Percentiles rank a stretch among this genome's conserved stretches.
Evolutionary conservation across 306 rosid species (phyloP).

Genomic region (Albizia julibrissin): DNA sequence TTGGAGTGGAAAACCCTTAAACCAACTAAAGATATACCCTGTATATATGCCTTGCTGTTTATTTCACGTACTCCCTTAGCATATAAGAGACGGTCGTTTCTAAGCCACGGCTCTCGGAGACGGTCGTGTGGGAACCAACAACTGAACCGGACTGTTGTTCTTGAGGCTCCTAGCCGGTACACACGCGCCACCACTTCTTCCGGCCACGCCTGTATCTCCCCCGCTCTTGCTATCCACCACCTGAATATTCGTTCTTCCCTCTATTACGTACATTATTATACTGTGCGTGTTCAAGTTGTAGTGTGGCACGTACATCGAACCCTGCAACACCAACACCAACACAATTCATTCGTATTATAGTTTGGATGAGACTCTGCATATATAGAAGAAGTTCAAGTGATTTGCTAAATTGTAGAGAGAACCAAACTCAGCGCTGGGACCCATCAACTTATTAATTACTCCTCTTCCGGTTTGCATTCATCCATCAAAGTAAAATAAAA

Average conservation of each 20-base stretch:
- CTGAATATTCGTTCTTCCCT: conserved; percentile 54
- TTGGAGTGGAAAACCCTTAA: too few species aligned
- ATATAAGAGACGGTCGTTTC: too few species aligned
- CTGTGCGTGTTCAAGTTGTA: conserved; percentile 64
- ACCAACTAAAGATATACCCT: too few species aligned
- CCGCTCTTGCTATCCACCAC: conserved; percentile 61
- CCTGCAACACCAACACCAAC: conserved; percentile 32
- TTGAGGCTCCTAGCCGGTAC: conserved; percentile 43
- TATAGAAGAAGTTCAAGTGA: not conserved
- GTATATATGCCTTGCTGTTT: too few species aligned
- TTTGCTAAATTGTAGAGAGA: conserved; percentile 32
- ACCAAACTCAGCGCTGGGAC: conserved; percentile 52
- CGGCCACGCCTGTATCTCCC: conserved; percentile 44
- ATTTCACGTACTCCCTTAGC: too few species aligned
- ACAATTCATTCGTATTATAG: not conserved
- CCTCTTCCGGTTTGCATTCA: conserved; percentile 31
- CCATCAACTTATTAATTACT: conserved; percentile 30
- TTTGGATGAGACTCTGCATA: not conserved
- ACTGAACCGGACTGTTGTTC: conserved; percentile 36
- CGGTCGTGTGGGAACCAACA: conserved; percentile 26
- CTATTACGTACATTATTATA: conserved; percentile 34
- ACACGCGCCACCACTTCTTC: conserved; percentile 45
- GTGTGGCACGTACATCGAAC: conserved; percentile 58
- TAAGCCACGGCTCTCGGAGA: conserved; percentile 28
- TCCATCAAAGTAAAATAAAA: too few species aligned